A percentile compares a stretch with the other conserved stretches of the same genome.
Evolutionary conservation across 208 protist species (phyloP).

Genomic region (Wallacemonas rigidus): DNA sequence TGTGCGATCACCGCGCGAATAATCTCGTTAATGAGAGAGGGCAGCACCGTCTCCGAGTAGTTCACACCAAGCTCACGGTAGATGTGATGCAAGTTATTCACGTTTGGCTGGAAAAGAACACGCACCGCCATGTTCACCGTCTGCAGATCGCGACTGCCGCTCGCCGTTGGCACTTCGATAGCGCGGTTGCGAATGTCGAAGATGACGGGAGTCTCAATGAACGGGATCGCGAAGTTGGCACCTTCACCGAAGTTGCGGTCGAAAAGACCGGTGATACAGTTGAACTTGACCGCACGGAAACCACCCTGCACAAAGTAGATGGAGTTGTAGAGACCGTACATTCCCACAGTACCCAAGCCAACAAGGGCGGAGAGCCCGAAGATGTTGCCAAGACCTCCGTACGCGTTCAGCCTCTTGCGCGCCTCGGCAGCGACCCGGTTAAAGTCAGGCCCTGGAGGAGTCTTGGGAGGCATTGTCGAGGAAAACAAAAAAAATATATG

Average conservation of each 20-base stretch:
- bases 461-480: conserved; percentile 50
- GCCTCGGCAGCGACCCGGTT: conserved; percentile 62
- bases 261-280: conserved; percentile 94
- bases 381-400: conserved; percentile 74
- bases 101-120: conserved; percentile 96
- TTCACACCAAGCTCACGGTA: conserved; percentile 96
- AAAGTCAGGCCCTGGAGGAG: conserved; percentile 80
- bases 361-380: conserved; percentile 58
- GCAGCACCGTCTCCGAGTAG: conserved; percentile 98
- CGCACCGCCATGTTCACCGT: conserved; percentile 99
- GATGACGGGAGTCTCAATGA: conserved; percentile 95
- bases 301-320: conserved; percentile 97
- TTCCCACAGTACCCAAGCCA: conserved; percentile 47
- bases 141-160: conserved; percentile 96
- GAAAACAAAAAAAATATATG: too few relatives aligned
- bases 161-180: conserved; percentile 86
- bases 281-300: conserved; percentile 97
- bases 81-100: conserved; percentile 92
- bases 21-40: conserved; percentile 99
- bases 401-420: conserved; percentile 57
- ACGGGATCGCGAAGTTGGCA: conserved; percentile 96
- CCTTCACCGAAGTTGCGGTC: conserved; percentile 94
- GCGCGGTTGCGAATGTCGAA: conserved; percentile 96
- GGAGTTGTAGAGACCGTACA: conserved; percentile 82
- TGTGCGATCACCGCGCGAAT: conserved; percentile 98